These are phyloP conservation scores for Trichoderma semiorbis DNA, from an alignment of 2,329 filamentous ascomycete genomes.

Conservation along the genomic window DNA sequence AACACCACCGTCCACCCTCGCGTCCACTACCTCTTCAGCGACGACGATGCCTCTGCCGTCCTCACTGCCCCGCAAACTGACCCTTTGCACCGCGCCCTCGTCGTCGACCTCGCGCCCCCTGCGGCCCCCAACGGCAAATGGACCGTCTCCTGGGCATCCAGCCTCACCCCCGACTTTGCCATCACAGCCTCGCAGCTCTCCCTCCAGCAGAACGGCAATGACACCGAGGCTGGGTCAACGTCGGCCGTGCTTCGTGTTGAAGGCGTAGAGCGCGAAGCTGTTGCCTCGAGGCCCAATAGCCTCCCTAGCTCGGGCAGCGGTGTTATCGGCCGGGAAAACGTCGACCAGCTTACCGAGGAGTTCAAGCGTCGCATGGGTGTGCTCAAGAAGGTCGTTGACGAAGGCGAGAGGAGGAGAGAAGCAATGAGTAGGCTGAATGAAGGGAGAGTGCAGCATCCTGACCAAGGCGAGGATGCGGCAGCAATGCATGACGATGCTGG, in stretches of 20 bases:
- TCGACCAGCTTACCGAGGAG: constrained; percentile 50
- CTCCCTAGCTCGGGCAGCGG: constrained; percentile 31
- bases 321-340: constrained; percentile 43
- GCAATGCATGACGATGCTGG: neutral
- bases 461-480: neutral
- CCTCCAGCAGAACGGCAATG: constrained; percentile 38
- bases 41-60: constrained; percentile 74
- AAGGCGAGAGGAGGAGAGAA: constrained; percentile 44
- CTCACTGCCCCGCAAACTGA: constrained; percentile 54
- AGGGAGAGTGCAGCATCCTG: constrained; percentile 12
- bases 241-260: constrained; percentile 35
- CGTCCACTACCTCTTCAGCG: constrained; percentile 88
- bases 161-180: constrained; percentile 71
- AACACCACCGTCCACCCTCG: constrained; percentile 76
- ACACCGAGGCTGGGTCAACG: neutral
- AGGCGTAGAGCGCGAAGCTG: constrained; percentile 37
- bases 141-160: constrained; percentile 65
- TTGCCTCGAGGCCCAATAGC: constrained; percentile 28
- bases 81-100: constrained; percentile 44
- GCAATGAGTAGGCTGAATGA: constrained; percentile 14
- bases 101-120: constrained; percentile 51
- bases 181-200: constrained; percentile 46
- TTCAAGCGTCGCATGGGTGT: constrained; percentile 57
- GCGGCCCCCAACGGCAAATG: constrained; percentile 33
- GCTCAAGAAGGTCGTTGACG: constrained; percentile 51